Conservation (phyloP, 2,329 filamentous ascomycete genomes). For the Arthroderma sp. region DNA sequence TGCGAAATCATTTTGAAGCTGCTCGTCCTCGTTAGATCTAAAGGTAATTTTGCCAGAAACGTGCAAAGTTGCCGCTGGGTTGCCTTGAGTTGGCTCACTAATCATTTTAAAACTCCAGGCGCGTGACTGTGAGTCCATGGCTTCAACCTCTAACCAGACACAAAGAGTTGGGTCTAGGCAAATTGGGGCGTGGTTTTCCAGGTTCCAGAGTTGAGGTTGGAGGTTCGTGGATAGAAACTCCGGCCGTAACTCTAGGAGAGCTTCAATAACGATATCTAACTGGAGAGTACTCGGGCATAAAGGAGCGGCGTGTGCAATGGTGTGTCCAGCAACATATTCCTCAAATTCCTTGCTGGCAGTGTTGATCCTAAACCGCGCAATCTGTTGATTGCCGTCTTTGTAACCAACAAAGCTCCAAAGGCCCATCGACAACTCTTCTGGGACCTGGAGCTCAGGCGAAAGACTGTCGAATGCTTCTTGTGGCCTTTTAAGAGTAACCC, state of each 20-base stretch:
- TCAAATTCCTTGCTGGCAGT: constrained; percentile 7
- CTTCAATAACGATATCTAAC: constrained; percentile 8
- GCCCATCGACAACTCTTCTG: not conserved
- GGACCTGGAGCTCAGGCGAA: not conserved
- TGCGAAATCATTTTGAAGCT: constrained; percentile 5
- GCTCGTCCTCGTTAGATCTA: constrained; percentile 1
- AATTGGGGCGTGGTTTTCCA: constrained; percentile 8
- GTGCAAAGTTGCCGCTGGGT: not conserved
- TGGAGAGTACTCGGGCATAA: constrained; percentile 6
- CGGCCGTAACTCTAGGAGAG: constrained; percentile 3
- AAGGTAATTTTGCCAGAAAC: constrained; percentile 6
- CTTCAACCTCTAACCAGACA: constrained; percentile 7
- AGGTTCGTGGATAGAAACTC: constrained; percentile 1
- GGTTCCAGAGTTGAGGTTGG: constrained; percentile 4
- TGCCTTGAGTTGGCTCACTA: not conserved
- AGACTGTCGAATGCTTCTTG: not conserved
- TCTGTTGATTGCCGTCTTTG: not conserved
- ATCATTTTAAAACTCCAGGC: constrained; percentile 6
- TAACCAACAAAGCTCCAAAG: constrained; percentile 1
- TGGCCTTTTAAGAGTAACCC: constrained; percentile 4
- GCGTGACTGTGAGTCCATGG: not conserved
- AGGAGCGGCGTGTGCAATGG: constrained; percentile 6
- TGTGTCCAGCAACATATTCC: constrained; percentile 1
- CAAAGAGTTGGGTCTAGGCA: constrained; percentile 3
- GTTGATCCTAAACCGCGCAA: constrained; percentile 4